phyloP scores from a whole-genome alignment of 768 basidiomycete species.

The Tylopilus intermedius region DNA sequence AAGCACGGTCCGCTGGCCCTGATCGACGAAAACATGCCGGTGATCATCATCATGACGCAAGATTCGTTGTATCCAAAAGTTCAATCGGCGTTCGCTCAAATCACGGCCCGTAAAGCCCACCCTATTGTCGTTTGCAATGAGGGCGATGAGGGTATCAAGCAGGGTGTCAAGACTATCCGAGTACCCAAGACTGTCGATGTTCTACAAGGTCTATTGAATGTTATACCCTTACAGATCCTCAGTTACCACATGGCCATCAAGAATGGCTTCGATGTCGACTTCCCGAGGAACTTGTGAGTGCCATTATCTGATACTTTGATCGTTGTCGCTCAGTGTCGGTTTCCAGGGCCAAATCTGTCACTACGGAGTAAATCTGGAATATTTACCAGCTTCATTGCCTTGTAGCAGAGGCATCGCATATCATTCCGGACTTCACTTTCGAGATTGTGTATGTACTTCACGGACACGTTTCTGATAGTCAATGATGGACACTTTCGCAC shows the following conservation, averaged over 20 bases:
- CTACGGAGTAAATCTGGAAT: conserved; percentile 50
- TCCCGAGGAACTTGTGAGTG: conserved; percentile 90
- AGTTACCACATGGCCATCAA: conserved; percentile 94
- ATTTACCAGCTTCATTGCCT: not conserved
- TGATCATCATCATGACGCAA: conserved; percentile 99
- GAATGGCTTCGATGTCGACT: conserved; percentile 97
- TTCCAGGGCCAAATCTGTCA: conserved; percentile 70
- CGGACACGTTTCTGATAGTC: conserved; percentile 23
- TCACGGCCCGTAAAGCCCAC: conserved; percentile 94
- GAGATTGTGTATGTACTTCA: conserved; percentile 15
- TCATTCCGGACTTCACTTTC: conserved; percentile 12
- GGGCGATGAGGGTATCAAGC: conserved; percentile 73
- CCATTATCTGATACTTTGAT: not conserved
- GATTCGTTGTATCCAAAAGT: conserved; percentile 99
- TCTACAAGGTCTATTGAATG: conserved; percentile 92
- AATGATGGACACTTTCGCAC: conserved; percentile 28
- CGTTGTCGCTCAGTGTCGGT: conserved; percentile 8
- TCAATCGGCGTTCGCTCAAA: conserved; percentile 92
- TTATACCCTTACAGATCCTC: conserved; percentile 92
- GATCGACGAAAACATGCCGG: conserved; percentile 97
- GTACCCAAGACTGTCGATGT: conserved; percentile 94
- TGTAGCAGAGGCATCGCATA: not conserved
- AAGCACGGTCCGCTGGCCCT: conserved; percentile 98
- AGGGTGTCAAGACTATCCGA: conserved; percentile 80
- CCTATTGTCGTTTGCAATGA: conserved; percentile 96